Evolutionary conservation across 1,284 basidiomycete species (phyloP).

Genomic region (Leccinum pachyderme): DNA sequence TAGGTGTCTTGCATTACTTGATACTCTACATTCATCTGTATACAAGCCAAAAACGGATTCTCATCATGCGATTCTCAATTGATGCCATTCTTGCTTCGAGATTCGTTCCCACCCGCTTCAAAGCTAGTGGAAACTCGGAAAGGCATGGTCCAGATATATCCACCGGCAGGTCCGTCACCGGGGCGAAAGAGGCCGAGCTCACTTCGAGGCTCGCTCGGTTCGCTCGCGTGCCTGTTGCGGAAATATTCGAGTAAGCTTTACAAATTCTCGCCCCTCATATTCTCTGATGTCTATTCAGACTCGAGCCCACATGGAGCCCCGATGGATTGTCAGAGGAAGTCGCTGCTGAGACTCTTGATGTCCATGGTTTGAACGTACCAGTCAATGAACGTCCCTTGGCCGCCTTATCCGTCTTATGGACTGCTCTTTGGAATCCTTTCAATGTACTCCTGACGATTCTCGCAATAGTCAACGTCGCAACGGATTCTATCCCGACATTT

Average conservation of each 20-base stretch:
- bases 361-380: slow-evolving; percentile 27
- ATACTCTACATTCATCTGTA: slow-evolving; percentile 8
- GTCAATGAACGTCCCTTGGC: slow-evolving; percentile 32
- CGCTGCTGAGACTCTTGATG: slow-evolving; percentile 18
- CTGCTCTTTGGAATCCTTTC: slow-evolving; percentile 33
- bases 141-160: slow-evolving; percentile 33
- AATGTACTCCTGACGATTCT: slow-evolving; percentile 32
- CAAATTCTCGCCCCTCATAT: background rate
- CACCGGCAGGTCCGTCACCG: slow-evolving; percentile 3
- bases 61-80: slow-evolving; percentile 23
- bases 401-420: slow-evolving; percentile 27
- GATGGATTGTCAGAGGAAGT: slow-evolving; percentile 26
- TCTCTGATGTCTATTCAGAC: slow-evolving; percentile 15
- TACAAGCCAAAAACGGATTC: slow-evolving; percentile 16
- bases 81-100: slow-evolving; percentile 21
- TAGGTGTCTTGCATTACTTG: slow-evolving; percentile 5
- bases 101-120: slow-evolving; percentile 26
- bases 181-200: slow-evolving; percentile 24
- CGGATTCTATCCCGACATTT: slow-evolving; percentile 32
- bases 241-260: slow-evolving; percentile 24
- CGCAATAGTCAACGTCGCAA: slow-evolving; percentile 29
- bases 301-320: slow-evolving; percentile 28
- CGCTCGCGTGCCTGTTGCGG: slow-evolving; percentile 23
- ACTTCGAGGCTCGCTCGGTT: slow-evolving; percentile 25
- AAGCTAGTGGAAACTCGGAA: slow-evolving; percentile 15